Percentiles rank a stretch among this genome's conserved stretches.
phyloP scores from a whole-genome alignment of 176 grass and related monocot species.

The Carex parvula region DNA sequence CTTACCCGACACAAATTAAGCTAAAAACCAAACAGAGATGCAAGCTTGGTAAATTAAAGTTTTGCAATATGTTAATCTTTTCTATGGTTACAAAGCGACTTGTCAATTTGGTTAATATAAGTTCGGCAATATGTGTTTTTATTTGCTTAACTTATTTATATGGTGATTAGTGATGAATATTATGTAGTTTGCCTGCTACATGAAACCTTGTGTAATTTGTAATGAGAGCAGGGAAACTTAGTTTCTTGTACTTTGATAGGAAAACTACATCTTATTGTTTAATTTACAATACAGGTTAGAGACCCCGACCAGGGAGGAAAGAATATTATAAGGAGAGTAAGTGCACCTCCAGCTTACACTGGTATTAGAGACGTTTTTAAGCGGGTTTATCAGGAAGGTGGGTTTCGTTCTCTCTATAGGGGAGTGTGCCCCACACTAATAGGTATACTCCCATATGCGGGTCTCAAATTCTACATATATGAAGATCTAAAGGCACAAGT shows the following conservation, averaged over 20 bases:
- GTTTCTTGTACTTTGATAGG: not conserved
- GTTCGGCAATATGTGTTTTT: not conserved
- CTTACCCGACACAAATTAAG: not conserved
- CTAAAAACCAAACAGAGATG: not conserved
- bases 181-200: not conserved
- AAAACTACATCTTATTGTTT: not conserved
- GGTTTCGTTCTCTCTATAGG: conserved; percentile 70
- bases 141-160: not conserved
- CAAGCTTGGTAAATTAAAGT: not conserved
- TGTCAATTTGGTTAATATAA: not conserved
- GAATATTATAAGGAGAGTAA: conserved; percentile 48
- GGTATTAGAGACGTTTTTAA: conserved; percentile 85
- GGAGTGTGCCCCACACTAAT: conserved; percentile 91
- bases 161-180: not conserved
- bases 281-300: conserved; percentile 7
- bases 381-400: conserved; percentile 79
- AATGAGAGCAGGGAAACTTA: not conserved
- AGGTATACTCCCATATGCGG: conserved; percentile 96
- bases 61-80: no score
- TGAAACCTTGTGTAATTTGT: not conserved
- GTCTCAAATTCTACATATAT: conserved; percentile 98
- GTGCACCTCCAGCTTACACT: conserved; percentile 47
- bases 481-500: conserved; percentile 80
- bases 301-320: conserved; percentile 22
- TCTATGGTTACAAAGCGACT: not conserved